Evolutionary conservation across 176 grass and related monocot genomes (phyloP).

Genomic region (Miscanthus lutarioriparius): DNA sequence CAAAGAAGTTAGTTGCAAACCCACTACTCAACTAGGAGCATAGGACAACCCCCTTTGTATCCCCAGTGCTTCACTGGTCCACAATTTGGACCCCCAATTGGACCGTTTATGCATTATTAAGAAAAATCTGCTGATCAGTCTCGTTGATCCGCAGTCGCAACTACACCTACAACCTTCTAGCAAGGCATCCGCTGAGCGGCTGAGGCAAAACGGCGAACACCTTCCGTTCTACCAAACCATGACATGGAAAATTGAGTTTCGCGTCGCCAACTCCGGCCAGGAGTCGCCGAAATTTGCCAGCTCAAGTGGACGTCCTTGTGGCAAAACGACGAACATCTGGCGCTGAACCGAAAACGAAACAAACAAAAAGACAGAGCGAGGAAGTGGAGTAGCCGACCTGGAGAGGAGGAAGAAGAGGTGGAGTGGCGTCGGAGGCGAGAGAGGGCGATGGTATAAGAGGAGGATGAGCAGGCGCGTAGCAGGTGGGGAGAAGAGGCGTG

Average conservation of each 20-base stretch:
- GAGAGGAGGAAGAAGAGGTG: conserved; percentile 9
- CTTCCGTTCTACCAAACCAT: not conserved
- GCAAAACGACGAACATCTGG: conserved; percentile 33
- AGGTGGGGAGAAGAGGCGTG: conserved; percentile 38
- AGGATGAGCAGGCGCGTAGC: conserved; percentile 17
- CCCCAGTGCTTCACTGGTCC: not conserved
- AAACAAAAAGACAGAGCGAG: not conserved
- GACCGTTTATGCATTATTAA: not conserved
- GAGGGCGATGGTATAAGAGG: conserved; percentile 14
- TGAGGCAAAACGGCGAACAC: conserved; percentile 29
- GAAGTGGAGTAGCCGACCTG: conserved; percentile 35
- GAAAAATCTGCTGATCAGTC: not conserved
- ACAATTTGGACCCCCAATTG: not conserved
- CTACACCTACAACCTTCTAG: not conserved
- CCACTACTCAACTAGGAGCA: not conserved
- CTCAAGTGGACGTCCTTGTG: not conserved
- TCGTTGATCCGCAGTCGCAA: not conserved
- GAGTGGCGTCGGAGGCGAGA: conserved; percentile 31
- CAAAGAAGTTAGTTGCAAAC: not conserved
- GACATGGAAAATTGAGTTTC: not conserved
- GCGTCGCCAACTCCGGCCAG: not conserved
- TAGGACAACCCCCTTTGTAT: not conserved
- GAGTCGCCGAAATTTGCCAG: not conserved
- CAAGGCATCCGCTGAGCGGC: not conserved
- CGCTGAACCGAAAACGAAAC: not conserved